These are phyloP conservation scores for Hericium rajendrae DNA, from an alignment of 768 basidiomycete genomes.

Conservation along the genomic window DNA sequence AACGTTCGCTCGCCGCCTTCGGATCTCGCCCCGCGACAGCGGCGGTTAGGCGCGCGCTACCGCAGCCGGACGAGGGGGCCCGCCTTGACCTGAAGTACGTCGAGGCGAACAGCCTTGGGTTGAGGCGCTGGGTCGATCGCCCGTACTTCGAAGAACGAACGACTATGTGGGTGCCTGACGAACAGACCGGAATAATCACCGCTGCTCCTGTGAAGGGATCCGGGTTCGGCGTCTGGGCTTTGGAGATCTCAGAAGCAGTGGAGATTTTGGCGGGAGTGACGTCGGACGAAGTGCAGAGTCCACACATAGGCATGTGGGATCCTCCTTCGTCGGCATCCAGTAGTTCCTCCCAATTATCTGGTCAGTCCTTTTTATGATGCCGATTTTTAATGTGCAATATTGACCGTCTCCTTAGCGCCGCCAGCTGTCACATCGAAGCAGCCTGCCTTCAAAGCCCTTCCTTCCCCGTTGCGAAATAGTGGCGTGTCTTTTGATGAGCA, in stretches of 20 bases:
- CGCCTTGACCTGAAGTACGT: constrained; percentile 21
- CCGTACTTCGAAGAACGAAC: constrained; percentile 12
- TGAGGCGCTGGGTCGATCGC: constrained; percentile 9
- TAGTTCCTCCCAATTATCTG: neutral
- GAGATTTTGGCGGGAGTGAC: constrained; percentile 8
- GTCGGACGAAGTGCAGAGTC: constrained; percentile 10
- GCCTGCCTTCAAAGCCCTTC: constrained; percentile 29
- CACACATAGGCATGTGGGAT: constrained; percentile 32
- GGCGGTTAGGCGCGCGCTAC: constrained; percentile 16
- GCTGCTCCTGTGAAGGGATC: constrained; percentile 10
- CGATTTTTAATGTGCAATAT: constrained; percentile 14
- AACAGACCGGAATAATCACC: constrained; percentile 5
- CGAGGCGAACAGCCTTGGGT: constrained; percentile 18
- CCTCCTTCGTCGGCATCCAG: constrained; percentile 42
- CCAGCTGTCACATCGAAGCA: constrained; percentile 8
- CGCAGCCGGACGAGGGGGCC: constrained; percentile 20
- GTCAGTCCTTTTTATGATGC: constrained; percentile 12
- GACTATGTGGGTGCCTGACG: constrained; percentile 6
- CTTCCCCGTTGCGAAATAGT: constrained; percentile 39
- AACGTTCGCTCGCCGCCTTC: constrained; percentile 33
- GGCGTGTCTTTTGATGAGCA: constrained; percentile 19
- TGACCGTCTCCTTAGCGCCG: constrained; percentile 6
- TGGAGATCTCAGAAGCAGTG: constrained; percentile 11
- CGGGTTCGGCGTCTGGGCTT: constrained; percentile 14
- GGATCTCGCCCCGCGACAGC: constrained; percentile 23